These are phyloP conservation scores for Cochlearia excelsa DNA, from an alignment of 345 rosid genomes.

Conservation along the genomic window DNA sequence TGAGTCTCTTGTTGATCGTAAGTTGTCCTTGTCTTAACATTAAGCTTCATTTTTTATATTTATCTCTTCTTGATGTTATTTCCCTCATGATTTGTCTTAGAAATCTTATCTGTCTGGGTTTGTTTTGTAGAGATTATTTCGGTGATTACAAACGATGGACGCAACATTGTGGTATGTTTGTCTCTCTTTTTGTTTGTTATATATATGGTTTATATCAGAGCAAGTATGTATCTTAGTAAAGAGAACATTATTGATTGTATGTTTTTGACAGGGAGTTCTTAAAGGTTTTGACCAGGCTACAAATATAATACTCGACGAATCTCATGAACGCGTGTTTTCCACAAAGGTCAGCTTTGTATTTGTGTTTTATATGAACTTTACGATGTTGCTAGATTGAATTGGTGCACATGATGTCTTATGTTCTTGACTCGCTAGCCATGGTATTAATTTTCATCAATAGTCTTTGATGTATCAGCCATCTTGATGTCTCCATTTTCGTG, in stretches of 20 bases:
- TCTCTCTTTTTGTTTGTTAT: no score
- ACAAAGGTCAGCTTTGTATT: background rate
- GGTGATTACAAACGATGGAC: constrained; percentile 83
- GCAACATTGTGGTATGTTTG: constrained; percentile 70
- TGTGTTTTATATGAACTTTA: no score
- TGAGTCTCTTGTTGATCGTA: constrained; percentile 81
- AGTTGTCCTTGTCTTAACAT: background rate
- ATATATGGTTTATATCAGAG: no score
- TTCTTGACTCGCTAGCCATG: constrained; percentile 7
- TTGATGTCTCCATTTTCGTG: constrained; percentile 8
- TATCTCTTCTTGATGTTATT: no score
- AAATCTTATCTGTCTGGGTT: constrained; percentile 8
- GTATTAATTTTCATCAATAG: background rate
- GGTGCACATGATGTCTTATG: background rate
- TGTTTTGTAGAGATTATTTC: constrained; percentile 58
- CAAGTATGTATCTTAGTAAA: no score
- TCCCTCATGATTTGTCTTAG: background rate
- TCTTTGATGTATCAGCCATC: constrained; percentile 5
- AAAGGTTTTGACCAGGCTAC: background rate
- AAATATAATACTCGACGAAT: background rate
- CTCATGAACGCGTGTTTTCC: background rate
- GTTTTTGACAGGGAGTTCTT: background rate
- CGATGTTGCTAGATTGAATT: no score
- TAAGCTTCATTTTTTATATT: background rate
- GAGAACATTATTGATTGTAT: no score